Evolutionary conservation across 192 early-diverging fungal species (phyloP).

Genomic region (Rhizoclosmatium sp.): DNA sequence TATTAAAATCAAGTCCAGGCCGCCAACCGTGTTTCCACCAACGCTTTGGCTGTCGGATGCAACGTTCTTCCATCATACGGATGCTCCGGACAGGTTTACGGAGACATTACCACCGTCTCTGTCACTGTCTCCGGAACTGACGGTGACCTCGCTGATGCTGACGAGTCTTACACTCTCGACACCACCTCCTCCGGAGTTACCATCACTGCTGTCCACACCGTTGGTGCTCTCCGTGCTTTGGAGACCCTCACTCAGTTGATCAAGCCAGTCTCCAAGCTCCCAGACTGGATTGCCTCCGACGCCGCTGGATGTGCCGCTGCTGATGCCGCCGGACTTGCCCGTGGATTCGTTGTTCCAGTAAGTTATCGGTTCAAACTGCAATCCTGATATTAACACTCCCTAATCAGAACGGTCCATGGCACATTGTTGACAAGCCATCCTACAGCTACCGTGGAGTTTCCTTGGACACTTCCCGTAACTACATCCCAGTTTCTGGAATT

Average conservation of each 20-base stretch:
- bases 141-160: conserved; percentile 45
- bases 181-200: neutral
- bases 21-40: neutral
- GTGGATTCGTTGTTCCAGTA: conserved; percentile 26
- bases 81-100: too few species aligned
- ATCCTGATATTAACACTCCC: neutral
- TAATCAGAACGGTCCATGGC: conserved; percentile 9
- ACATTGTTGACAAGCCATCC: conserved; percentile 20
- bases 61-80: too few species aligned
- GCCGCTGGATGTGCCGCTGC: conserved; percentile 54
- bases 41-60: neutral
- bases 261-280: conserved; percentile 3
- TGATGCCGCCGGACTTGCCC: neutral
- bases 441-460: conserved; percentile 40
- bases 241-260: conserved; percentile 78
- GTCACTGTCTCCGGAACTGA: conserved; percentile 14
- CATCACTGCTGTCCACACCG: conserved; percentile 65
- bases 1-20: neutral
- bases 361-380: neutral
- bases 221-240: conserved; percentile 75
- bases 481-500: conserved; percentile 40
- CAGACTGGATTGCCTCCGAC: conserved; percentile 56
- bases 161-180: conserved; percentile 33
- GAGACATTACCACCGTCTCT: neutral
- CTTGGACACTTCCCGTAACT: conserved; percentile 52